Conservation (phyloP, 2,329 filamentous ascomycete species). For the Aspergillus hiratsukae region DNA sequence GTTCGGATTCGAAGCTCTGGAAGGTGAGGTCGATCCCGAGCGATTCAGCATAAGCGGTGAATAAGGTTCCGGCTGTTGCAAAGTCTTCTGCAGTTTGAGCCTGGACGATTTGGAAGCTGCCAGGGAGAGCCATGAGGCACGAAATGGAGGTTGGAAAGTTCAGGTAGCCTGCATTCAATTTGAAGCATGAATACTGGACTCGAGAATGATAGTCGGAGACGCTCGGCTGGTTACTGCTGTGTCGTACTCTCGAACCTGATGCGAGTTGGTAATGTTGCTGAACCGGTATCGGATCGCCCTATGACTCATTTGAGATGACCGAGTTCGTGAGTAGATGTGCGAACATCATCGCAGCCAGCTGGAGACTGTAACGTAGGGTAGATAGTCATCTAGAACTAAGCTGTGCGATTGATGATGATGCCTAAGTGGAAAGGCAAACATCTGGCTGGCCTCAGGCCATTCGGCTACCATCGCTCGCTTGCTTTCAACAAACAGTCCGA, state of each 20-base stretch:
- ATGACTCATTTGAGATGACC: background rate
- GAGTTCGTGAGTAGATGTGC: background rate
- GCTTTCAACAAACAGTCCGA: background rate
- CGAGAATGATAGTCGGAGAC: background rate
- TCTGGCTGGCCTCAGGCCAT: background rate
- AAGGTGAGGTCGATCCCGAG: constrained; percentile 54
- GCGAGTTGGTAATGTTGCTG: background rate
- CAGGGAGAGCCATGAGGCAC: background rate
- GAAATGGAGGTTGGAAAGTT: background rate
- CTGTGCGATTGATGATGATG: background rate
- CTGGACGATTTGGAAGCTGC: constrained; percentile 25
- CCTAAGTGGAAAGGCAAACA: background rate
- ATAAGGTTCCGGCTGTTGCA: constrained; percentile 38
- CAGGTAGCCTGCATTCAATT: background rate
- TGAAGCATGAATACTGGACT: background rate
- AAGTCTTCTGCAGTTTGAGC: constrained; percentile 43
- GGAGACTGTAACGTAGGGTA: background rate
- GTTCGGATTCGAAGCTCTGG: constrained; percentile 52
- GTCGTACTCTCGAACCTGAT: background rate
- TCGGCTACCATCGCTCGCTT: background rate
- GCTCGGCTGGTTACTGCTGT: background rate
- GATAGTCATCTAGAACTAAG: background rate
- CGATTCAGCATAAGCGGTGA: constrained; percentile 40
- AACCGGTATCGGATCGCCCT: background rate
- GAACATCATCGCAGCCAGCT: background rate